These are phyloP conservation scores for Saprolegnia diclina DNA, from an alignment of 352 stramenopile genomes.

Conservation along the genomic window DNA sequence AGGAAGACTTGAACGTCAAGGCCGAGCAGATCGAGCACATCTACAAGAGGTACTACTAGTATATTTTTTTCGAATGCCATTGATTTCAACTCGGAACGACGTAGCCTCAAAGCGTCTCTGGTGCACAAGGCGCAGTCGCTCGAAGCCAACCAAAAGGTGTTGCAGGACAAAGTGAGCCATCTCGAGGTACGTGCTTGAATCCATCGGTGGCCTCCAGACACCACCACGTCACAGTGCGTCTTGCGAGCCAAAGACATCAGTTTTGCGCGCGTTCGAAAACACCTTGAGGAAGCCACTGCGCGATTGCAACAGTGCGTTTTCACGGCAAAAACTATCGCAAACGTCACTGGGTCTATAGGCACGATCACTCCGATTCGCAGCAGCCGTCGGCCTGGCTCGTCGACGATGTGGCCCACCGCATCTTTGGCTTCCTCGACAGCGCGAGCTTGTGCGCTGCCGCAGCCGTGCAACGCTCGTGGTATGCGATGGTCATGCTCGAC, in stretches of 20 bases:
- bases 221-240: background rate
- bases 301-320: background rate
- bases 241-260: constrained; percentile 9
- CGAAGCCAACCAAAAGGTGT: constrained; percentile 26
- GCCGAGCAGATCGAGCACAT: constrained; percentile 36
- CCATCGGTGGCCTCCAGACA: background rate
- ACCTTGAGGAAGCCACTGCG: background rate
- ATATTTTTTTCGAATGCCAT: background rate
- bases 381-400: background rate
- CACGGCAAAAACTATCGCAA: background rate
- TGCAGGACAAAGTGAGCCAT: constrained; percentile 27
- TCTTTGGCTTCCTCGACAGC: constrained; percentile 4
- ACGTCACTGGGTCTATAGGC: background rate
- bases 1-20: constrained; percentile 37
- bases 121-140: constrained; percentile 31
- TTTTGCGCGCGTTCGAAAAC: constrained; percentile 3
- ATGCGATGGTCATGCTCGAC: constrained; percentile 25
- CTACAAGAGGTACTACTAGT: constrained; percentile 32
- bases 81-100: background rate
- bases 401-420: background rate
- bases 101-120: constrained; percentile 29
- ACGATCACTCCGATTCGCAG: background rate
- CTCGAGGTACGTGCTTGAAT: constrained; percentile 17
- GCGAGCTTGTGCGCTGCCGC: constrained; percentile 1
- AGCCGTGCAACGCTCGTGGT: constrained; percentile 27